Base-by-base conservation (phyloP, 352 stramenopile genomes). In the Globisporangium carolinianum region DNA sequence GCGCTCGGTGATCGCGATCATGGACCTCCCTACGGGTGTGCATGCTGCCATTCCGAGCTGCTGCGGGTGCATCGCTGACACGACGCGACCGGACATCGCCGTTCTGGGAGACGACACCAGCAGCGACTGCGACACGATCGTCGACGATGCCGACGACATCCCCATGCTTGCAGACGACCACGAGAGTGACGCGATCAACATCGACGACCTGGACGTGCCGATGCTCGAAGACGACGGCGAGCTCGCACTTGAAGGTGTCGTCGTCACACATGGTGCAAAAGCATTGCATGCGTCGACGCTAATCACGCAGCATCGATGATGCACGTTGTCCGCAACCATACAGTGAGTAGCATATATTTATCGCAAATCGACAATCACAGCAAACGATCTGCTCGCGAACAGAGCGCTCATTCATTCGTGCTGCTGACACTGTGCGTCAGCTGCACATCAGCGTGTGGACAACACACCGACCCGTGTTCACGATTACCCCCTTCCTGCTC, bases 61-160 rank as follows among this genome's bases (percentile, higher is more conserved):
- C n/a, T 6, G 11, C 4, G 7, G 45, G 4, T 5, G 14, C 14
- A 7, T 15, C 14, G 15, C 45, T 8, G 14, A 32, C 45, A 17
- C 12, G n/a, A 32, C 24, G 24, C 15, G 41, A 12, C 3, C 41
- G 41, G 15, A n/a, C 14, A 24, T 48, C 15, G 6, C 45, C 4
- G 18, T 48, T 15, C 45, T 48, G 6, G 14, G 45, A 3, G 45
- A 48, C 45, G 45, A 67, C 1, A 67, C 60, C 12, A 58, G 66
- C 51, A 65, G 66, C n/a, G n/a, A 48, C 45, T 18, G 11, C 15
- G 14, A 24, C 45, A 17, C 7, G 12, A 17, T 14, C 49, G 5
- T 6, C 42, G 12, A 48, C 8, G 45, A 48, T 9, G 45, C 12
- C 45, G 45, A 48, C 45, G 45, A 48, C 45, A 48, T 48, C 15